A percentile compares a stretch with the other conserved stretches of the same genome.
Conservation (phyloP, 345 rosid genomes). For the Nephelium lappaceum region DNA sequence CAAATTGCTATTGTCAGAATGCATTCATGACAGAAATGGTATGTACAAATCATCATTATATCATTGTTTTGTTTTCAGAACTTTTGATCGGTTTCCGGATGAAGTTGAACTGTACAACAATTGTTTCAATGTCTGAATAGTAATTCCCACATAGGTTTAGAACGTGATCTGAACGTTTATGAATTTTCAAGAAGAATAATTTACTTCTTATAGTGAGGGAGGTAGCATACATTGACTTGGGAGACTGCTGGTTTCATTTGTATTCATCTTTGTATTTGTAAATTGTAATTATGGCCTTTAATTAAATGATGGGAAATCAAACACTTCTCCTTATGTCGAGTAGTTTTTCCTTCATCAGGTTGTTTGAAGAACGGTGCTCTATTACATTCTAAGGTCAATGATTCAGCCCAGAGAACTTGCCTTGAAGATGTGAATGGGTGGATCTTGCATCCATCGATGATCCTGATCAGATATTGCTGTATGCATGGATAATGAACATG, state of each 20-base stretch:
- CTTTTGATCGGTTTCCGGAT: background rate
- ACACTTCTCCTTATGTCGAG: background rate
- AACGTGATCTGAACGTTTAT: background rate
- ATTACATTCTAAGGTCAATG: background rate
- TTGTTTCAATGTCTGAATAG: background rate
- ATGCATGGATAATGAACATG: background rate
- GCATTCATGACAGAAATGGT: background rate
- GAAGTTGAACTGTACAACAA: background rate
- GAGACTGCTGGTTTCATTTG: background rate
- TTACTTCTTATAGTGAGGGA: background rate
- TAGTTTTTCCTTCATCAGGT: background rate
- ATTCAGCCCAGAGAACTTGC: background rate
- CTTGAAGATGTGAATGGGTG: background rate
- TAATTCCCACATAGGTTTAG: background rate
- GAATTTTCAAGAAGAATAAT: background rate
- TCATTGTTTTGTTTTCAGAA: background rate
- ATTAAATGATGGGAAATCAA: background rate
- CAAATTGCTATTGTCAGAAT: background rate
- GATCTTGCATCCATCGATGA: background rate
- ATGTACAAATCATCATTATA: background rate
- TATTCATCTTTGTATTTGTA: background rate
- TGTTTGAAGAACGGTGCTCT: background rate
- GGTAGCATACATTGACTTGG: background rate
- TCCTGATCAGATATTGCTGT: background rate
- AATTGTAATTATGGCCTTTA: background rate